These are phyloP conservation scores for Periconia sp. DNA, from an alignment of 2,329 filamentous ascomycete species.

Conservation along the genomic window DNA sequence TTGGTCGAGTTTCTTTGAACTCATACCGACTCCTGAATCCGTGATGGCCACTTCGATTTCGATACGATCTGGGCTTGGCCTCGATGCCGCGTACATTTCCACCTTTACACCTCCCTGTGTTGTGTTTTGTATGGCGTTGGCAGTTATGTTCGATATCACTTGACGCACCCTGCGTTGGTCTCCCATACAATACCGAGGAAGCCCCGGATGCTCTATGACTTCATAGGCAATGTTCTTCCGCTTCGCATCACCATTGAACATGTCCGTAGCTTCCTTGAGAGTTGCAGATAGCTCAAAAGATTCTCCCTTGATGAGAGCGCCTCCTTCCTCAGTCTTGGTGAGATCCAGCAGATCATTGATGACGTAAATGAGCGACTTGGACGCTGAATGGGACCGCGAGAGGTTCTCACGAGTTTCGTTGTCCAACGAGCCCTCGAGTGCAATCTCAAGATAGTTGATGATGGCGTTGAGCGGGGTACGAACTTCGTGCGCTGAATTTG, in stretches of 20 bases:
- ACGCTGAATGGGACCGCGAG: slow-evolving; percentile 82
- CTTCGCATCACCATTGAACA: slow-evolving; percentile 72
- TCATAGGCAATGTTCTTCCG: slow-evolving; percentile 75
- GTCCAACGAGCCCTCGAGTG: slow-evolving; percentile 77
- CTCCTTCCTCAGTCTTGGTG: slow-evolving; percentile 84
- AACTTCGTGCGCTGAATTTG: slow-evolving; percentile 90
- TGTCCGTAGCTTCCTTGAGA: slow-evolving; percentile 74
- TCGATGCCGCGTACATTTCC: slow-evolving; percentile 63
- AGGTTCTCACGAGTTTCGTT: slow-evolving; percentile 83
- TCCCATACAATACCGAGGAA: slow-evolving; percentile 73
- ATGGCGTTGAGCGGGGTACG: slow-evolving; percentile 90
- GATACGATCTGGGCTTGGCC: slow-evolving; percentile 49
- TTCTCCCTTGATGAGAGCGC: slow-evolving; percentile 77
- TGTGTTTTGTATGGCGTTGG: slow-evolving; percentile 84
- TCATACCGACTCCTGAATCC: slow-evolving; percentile 73
- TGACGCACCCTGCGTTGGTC: slow-evolving; percentile 81
- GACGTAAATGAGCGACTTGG: slow-evolving; percentile 88
- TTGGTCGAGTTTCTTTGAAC: slow-evolving; percentile 57
- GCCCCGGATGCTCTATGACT: slow-evolving; percentile 65
- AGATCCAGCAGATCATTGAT: slow-evolving; percentile 90
- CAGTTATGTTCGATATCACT: slow-evolving; percentile 77
- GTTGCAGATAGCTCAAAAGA: slow-evolving; percentile 72
- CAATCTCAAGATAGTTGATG: slow-evolving; percentile 92
- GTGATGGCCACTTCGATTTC: slow-evolving; percentile 74
- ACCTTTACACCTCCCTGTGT: slow-evolving; percentile 67